Evolutionary conservation across 106 monocot species (phyloP).

Genomic region (Platanthera zijinensis): DNA sequence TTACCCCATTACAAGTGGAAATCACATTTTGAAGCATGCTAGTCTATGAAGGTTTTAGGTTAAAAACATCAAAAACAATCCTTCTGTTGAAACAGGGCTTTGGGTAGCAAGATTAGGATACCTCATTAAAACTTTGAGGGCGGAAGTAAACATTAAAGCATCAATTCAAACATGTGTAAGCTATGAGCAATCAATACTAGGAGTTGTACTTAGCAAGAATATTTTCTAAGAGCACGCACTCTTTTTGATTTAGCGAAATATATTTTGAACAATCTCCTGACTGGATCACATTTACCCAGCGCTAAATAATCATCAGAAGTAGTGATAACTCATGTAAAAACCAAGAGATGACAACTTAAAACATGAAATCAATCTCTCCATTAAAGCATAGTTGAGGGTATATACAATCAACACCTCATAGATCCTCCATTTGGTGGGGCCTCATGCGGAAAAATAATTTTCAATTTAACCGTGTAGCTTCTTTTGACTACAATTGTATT

Average conservation of each 20-base stretch:
- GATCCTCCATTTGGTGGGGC: no score
- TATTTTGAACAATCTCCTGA: background rate
- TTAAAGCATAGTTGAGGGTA: no score
- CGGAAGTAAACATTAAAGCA: background rate
- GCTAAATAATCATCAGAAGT: no score
- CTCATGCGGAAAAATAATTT: no score
- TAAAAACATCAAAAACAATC: background rate
- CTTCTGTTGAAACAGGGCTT: background rate
- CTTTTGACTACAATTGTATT: no score
- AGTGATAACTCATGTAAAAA: no score
- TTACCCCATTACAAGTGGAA: background rate
- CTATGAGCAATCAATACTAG: background rate
- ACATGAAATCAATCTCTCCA: no score
- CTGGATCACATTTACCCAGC: background rate
- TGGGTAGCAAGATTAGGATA: background rate
- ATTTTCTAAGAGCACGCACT: background rate
- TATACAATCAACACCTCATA: no score
- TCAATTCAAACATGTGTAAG: background rate
- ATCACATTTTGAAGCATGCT: no score
- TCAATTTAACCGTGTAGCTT: no score
- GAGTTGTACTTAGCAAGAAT: background rate
- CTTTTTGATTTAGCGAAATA: background rate
- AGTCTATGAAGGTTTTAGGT: background rate
- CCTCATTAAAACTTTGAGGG: background rate
- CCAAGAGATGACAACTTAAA: no score